Conservation (phyloP, 345 rosid species). For the Brassica incana region DNA sequence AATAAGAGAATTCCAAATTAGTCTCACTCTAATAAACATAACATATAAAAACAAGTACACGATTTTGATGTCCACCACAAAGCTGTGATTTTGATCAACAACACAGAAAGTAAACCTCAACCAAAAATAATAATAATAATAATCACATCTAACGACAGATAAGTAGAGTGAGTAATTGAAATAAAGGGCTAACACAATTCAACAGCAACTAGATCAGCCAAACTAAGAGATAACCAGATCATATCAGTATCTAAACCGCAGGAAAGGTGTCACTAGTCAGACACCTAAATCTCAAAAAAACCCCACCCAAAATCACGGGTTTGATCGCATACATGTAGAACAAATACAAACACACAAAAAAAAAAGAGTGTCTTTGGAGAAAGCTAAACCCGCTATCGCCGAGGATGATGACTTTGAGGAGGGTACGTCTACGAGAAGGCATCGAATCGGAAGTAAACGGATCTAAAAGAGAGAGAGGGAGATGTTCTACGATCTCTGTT, state of each 20-base stretch:
- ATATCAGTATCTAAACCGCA: constrained; percentile 1
- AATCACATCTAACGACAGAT: background rate
- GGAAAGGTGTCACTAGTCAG: background rate
- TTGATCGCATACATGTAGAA: background rate
- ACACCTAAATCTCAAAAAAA: background rate
- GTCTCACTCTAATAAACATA: background rate
- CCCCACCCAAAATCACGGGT: background rate
- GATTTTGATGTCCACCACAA: background rate
- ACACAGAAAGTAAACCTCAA: background rate
- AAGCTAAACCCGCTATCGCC: constrained; percentile 90
- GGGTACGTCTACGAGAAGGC: constrained; percentile 92
- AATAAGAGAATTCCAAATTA: constrained; percentile 10
- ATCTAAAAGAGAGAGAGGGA: background rate
- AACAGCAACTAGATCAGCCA: background rate
- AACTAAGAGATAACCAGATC: constrained; percentile 9
- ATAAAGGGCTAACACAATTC: background rate
- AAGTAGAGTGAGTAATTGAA: background rate
- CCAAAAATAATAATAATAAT: background rate
- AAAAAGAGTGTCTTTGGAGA: constrained; percentile 7
- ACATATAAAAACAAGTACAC: background rate
- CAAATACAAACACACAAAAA: background rate
- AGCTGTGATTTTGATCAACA: constrained; percentile 12
- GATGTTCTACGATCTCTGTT: constrained; percentile 4
- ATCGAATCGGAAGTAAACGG: constrained; percentile 44
- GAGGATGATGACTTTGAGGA: constrained; percentile 95